phyloP scores from a whole-genome alignment of 1,139 yeast species.

The Yamadazyma triangularis region DNA sequence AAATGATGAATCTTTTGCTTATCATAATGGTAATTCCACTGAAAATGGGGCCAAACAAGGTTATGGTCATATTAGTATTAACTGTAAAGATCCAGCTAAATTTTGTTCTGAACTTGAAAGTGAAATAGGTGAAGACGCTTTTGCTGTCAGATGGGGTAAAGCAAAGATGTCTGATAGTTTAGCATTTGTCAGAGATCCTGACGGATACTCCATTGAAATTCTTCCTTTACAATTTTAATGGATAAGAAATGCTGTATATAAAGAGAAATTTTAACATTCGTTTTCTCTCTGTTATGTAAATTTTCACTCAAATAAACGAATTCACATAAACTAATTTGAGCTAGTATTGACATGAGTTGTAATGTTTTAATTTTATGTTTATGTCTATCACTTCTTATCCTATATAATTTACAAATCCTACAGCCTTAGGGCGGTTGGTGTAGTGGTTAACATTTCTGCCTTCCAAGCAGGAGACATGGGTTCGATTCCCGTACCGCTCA shows the following conservation, averaged over 20 bases:
- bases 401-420: no score
- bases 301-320: no score
- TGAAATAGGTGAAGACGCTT: conserved; percentile 29
- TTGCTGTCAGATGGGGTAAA: conserved; percentile 52
- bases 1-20: conserved; percentile 61
- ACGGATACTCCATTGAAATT: conserved; percentile 80
- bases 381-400: no score
- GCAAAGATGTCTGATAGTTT: conserved; percentile 35
- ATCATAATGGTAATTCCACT: conserved; percentile 75
- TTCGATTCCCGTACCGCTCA: conserved; percentile 81
- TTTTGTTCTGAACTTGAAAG: conserved; percentile 50
- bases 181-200: conserved; percentile 87
- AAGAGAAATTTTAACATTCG: no score
- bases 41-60: conserved; percentile 65
- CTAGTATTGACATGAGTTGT: no score
- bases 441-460: conserved; percentile 59
- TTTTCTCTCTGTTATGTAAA: no score
- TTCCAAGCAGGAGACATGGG: conserved; percentile 82
- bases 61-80: conserved; percentile 79
- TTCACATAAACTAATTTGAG: no score
- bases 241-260: no score
- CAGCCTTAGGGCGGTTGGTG: no score
- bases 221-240: conserved; percentile 18
- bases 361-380: no score
- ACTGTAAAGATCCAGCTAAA: conserved; percentile 60